Evolutionary conservation across 2,329 filamentous ascomycete genomes (phyloP), one percentile per base, ranked within the genome.

Genomic region (Plectosphaerella cucumerina): DNA sequence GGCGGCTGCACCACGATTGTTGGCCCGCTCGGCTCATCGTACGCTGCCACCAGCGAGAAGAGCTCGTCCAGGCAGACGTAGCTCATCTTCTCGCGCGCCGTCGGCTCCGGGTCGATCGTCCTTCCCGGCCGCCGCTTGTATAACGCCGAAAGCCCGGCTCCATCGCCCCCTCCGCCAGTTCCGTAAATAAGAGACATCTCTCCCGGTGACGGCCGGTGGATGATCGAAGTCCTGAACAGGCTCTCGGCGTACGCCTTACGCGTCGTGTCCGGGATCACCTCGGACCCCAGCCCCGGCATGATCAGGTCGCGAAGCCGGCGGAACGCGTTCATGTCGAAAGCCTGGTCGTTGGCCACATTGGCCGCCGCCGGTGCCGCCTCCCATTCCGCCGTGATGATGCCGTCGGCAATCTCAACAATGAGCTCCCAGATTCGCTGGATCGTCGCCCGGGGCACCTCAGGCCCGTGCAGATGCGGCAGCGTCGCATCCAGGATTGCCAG

Each of bases 41-140:
- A 70, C 17, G 73, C 70, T 3, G 80, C 67, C 3, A 90, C 81
- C 3, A 91, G 77, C 2, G 82, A 74, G 60, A 92, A 87, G 2
- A 99, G 78, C 61, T 95, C 88, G 51, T 90, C 83, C 23, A 95
- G 79, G 58, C 90, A 90, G 10, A 88, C 78, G 58, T 95, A 95
- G 48, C 85, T 82, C 78, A 97, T 91, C 44, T 78, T 78, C 31
- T 79, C 77, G 2, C 93, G 85, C 31, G 73, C 74, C 0, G 82
- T 86, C 3, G 87, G 84, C 0, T 75, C 63, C 0, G 87, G 77
- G 45, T 87, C 80, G 44, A 86, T 78, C 0, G 93, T 95, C 17
- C 86, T 82, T 1, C 92, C 91, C 33, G 80, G 74, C 1, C 90
- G 84, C 1, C 82, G 70, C 50, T 76, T 74, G 62, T 86, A 86